Conservation (phyloP, 106 monocot species). For the Hemerocallis citrina region DNA sequence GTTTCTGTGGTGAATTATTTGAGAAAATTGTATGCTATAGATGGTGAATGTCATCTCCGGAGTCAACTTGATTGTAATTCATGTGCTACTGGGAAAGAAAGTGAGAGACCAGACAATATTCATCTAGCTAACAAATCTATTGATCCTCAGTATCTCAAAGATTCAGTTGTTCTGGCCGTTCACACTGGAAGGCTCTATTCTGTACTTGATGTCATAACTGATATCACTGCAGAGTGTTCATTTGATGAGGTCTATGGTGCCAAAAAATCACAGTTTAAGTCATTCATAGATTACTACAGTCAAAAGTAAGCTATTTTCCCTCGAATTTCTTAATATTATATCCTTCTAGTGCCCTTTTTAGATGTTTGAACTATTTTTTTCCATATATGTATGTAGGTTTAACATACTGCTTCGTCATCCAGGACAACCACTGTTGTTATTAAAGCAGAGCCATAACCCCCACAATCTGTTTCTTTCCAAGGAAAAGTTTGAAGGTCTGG, state of each 20-base stretch:
- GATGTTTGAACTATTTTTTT: not conserved
- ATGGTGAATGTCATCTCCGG: constrained; percentile 1
- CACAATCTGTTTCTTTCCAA: constrained; percentile 73
- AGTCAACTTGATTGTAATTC: not conserved
- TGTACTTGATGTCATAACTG: constrained; percentile 35
- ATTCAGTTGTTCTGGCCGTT: constrained; percentile 66
- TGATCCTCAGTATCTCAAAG: constrained; percentile 18
- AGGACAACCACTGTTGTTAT: constrained; percentile 56
- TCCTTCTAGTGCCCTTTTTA: not conserved
- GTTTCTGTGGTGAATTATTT: constrained; percentile 40
- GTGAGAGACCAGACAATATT: constrained; percentile 16
- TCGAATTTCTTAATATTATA: not conserved
- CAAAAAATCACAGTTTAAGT: constrained; percentile 19
- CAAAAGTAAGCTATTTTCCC: constrained; percentile 47
- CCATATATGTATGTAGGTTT: constrained; percentile 37
- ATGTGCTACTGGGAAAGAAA: not conserved
- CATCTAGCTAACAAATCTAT: constrained; percentile 49
- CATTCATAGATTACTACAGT: constrained; percentile 58
- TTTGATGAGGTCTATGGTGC: constrained; percentile 50
- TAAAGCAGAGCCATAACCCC: constrained; percentile 87
- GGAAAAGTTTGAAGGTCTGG: constrained; percentile 29
- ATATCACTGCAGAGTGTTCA: constrained; percentile 46
- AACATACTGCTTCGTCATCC: constrained; percentile 59
- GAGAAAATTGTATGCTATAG: constrained; percentile 16
- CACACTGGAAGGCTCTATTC: constrained; percentile 86